These are phyloP conservation scores for Mycena indigotica DNA, from an alignment of 768 basidiomycete species.

Conservation along the genomic window DNA sequence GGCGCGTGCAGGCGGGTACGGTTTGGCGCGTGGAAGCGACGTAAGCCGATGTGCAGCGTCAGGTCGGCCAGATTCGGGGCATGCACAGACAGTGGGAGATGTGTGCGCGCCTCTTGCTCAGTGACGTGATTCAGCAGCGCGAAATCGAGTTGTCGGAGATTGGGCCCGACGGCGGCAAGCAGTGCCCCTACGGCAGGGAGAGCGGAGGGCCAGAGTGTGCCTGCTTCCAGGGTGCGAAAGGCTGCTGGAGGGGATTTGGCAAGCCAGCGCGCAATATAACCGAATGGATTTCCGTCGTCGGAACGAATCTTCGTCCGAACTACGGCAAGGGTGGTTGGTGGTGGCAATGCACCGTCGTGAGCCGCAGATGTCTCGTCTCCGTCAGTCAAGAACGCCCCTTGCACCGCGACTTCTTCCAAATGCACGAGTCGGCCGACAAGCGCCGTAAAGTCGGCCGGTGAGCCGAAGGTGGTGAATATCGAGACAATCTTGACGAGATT, in stretches of 20 bases:
- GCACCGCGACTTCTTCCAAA: not conserved
- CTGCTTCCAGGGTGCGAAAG: slow-evolving; percentile 3
- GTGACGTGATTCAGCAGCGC: slow-evolving; percentile 6
- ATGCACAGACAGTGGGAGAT: too few species aligned
- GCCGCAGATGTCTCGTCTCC: not conserved
- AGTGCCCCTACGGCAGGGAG: slow-evolving; percentile 3
- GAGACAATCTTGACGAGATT: slow-evolving; percentile 2
- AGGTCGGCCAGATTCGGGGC: not conserved
- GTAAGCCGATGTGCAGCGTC: slow-evolving; percentile 13
- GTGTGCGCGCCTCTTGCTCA: too few species aligned
- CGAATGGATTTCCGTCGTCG: not conserved
- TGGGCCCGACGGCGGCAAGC: slow-evolving; percentile 2
- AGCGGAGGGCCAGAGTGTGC: not conserved
- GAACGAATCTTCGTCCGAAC: not conserved
- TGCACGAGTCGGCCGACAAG: not conserved
- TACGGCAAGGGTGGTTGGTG: not conserved
- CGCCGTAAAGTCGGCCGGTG: not conserved
- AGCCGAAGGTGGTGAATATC: not conserved
- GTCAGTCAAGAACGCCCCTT: not conserved
- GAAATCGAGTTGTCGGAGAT: slow-evolving; percentile 7
- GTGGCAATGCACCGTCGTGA: not conserved
- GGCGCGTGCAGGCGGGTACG: slow-evolving; percentile 3
- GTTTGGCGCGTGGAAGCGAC: not conserved
- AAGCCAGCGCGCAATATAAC: not conserved
- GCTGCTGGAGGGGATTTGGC: not conserved